These are phyloP conservation scores for Nasturtium officinale DNA, from an alignment of 345 rosid genomes.

Conservation along the genomic window DNA sequence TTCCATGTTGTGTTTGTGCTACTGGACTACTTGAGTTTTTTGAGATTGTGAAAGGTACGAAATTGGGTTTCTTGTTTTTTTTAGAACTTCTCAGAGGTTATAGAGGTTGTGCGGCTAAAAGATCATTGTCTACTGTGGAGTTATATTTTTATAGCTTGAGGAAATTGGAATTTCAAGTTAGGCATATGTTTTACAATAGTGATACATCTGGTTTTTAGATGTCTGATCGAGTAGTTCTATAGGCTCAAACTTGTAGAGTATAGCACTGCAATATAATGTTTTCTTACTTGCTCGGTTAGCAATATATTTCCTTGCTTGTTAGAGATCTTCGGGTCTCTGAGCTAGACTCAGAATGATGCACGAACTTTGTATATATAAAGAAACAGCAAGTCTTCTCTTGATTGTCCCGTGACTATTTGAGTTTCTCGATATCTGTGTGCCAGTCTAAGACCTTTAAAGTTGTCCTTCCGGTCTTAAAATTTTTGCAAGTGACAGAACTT, in stretches of 20 bases:
- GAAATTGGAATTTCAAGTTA: background rate
- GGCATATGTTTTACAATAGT: constrained; percentile 8
- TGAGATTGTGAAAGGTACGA: background rate
- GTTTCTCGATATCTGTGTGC: background rate
- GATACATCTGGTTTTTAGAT: constrained; percentile 6
- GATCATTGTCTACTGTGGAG: constrained; percentile 5
- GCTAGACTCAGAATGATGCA: constrained; percentile 1
- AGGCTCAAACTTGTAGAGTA: constrained; percentile 8
- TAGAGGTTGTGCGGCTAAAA: constrained; percentile 23
- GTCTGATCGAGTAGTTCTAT: background rate
- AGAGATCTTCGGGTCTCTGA: constrained; percentile 13
- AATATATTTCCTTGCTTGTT: constrained; percentile 1
- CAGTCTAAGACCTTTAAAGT: background rate
- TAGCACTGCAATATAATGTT: background rate
- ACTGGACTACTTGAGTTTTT: constrained; percentile 5
- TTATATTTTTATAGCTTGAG: background rate
- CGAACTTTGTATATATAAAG: background rate
- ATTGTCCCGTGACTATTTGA: background rate
- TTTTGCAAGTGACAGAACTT: background rate
- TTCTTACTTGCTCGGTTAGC: constrained; percentile 16
- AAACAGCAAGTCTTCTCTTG: constrained; percentile 1
- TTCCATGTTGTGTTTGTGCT: background rate
- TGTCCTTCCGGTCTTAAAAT: background rate
- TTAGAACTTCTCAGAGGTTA: constrained; percentile 12
- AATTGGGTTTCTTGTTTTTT: constrained; percentile 5